These are phyloP conservation scores for Lenwebbia sp. DNA, from an alignment of 345 rosid genomes.

Conservation along the genomic window DNA sequence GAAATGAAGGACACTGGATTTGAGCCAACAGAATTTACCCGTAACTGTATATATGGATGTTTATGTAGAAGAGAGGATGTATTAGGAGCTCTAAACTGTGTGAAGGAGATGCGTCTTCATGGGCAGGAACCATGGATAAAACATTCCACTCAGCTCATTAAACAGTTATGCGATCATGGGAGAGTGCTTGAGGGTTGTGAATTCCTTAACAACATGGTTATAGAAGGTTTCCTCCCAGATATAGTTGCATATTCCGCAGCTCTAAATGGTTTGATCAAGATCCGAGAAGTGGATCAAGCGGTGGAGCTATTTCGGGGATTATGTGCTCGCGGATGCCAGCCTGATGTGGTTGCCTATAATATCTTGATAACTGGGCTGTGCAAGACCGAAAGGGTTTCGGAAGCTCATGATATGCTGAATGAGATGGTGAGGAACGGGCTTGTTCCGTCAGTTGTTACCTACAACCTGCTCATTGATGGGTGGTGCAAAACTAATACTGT, in stretches of 20 bases:
- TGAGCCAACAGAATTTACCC: slow-evolving; percentile 58
- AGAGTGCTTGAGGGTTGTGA: slow-evolving; percentile 48
- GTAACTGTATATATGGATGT: slow-evolving; percentile 59
- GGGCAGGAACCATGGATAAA: slow-evolving; percentile 83
- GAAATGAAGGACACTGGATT: slow-evolving; percentile 50
- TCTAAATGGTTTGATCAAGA: slow-evolving; percentile 49
- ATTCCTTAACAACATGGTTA: slow-evolving; percentile 48
- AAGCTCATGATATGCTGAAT: slow-evolving; percentile 45
- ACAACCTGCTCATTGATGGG: slow-evolving; percentile 72
- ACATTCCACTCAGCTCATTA: slow-evolving; percentile 56
- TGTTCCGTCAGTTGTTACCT: slow-evolving; percentile 64
- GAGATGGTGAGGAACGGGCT: slow-evolving; percentile 62
- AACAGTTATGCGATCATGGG: slow-evolving; percentile 40
- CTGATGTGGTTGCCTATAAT: slow-evolving; percentile 78
- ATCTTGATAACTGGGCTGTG: slow-evolving; percentile 65
- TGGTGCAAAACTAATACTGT: slow-evolving; percentile 62
- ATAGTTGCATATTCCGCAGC: slow-evolving; percentile 74
- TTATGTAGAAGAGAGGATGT: slow-evolving; percentile 51
- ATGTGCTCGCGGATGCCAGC: slow-evolving; percentile 45
- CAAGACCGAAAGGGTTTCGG: slow-evolving; percentile 44
- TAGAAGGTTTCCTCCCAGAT: slow-evolving; percentile 71
- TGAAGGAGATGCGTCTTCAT: slow-evolving; percentile 59
- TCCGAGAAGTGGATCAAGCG: slow-evolving; percentile 44
- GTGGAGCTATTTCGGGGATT: slow-evolving; percentile 52
- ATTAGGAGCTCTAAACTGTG: slow-evolving; percentile 43